Evolutionary conservation across 2,329 filamentous ascomycete species (phyloP), one percentile per base, ranked within the genome.

Genomic region (Raffaelea deltoideospora): DNA sequence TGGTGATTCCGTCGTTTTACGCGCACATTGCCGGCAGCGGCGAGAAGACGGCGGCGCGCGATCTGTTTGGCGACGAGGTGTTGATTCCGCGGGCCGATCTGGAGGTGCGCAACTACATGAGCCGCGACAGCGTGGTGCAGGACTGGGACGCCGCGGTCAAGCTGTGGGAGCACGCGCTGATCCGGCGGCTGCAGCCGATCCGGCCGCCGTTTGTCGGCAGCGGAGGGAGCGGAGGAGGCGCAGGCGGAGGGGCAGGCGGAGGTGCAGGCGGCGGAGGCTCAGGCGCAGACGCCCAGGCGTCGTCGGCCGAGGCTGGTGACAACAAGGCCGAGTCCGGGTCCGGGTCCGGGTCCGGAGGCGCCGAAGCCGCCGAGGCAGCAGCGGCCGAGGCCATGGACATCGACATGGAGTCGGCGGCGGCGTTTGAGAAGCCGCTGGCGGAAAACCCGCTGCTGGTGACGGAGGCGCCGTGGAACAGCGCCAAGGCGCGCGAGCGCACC

Each of bases 391-490:
- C 76, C 43, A 64, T 76, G 20, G 58, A 64, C 43, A 75, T 77
- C 69, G 69, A 69, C 42, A 92, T 29, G 17, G 60, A 64, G 23
- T 27, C 15, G 34, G 39, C 40, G 21, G 69, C 69, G 41, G 68
- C 70, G 39, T 68, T 70, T 35, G 55, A 92, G 56, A 90, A 86
- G 59, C 75, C 83, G 8, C 66, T 98, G 43, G 74, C 79, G 34
- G 90, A 96, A 56, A 90, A 83, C 56, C 92, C 90, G 8, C 63
- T 98, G 42, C 67, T 98, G 41, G 79, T 98, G 72, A 94, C 85
- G 1, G 90, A 98, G 59, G 82, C 87, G 13, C 81, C 84, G 10
- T 96, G 88, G 87, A 96, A 94, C 59, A 70, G 76, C 20, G 59
- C 72, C 31, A 95, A 95, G 63, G 75, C 81, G 41, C 72, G 92